Evolutionary conservation across 305 asterid species (phyloP).

Genomic region (Withania somnifera): DNA sequence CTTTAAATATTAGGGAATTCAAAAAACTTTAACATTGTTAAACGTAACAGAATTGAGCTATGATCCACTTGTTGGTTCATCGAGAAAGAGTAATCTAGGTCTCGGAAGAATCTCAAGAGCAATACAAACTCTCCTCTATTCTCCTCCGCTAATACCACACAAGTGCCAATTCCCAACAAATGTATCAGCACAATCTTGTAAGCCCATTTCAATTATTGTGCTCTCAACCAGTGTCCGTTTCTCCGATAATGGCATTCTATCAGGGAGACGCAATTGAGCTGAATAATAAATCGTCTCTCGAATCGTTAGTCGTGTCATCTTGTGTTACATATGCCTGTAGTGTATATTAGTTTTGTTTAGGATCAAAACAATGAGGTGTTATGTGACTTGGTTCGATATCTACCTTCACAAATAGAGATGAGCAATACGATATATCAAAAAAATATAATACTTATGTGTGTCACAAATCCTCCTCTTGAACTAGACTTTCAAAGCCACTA

Average conservation of each 20-base stretch:
- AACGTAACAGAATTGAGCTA: not conserved
- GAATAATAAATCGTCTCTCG: conserved; percentile 76
- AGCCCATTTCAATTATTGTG: conserved; percentile 85
- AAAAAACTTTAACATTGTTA: too few species aligned
- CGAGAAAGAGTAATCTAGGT: conserved; percentile 80
- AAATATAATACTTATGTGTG: too few species aligned
- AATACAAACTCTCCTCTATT: conserved; percentile 77
- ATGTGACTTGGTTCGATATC: too few species aligned
- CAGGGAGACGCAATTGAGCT: conserved; percentile 71
- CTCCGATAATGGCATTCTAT: conserved; percentile 58
- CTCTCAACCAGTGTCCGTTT: conserved; percentile 64
- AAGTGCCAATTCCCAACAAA: conserved; percentile 84
- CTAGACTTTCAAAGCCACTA: too few species aligned
- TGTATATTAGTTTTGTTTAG: not conserved
- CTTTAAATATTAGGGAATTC: too few species aligned
- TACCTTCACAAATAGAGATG: too few species aligned
- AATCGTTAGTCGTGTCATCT: conserved; percentile 73
- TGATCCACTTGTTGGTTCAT: conserved; percentile 81
- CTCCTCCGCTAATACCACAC: conserved; percentile 87
- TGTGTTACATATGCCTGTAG: conserved; percentile 84
- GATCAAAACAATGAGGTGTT: too few species aligned
- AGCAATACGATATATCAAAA: too few species aligned
- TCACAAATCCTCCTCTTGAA: too few species aligned
- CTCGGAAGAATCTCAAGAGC: conserved; percentile 77
- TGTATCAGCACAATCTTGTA: conserved; percentile 85